Evolutionary conservation across 495 filamentous ascomycete species (phyloP), one percentile per base, ranked within the genome.

Genomic region (Parathielavia hyrcaniae): DNA sequence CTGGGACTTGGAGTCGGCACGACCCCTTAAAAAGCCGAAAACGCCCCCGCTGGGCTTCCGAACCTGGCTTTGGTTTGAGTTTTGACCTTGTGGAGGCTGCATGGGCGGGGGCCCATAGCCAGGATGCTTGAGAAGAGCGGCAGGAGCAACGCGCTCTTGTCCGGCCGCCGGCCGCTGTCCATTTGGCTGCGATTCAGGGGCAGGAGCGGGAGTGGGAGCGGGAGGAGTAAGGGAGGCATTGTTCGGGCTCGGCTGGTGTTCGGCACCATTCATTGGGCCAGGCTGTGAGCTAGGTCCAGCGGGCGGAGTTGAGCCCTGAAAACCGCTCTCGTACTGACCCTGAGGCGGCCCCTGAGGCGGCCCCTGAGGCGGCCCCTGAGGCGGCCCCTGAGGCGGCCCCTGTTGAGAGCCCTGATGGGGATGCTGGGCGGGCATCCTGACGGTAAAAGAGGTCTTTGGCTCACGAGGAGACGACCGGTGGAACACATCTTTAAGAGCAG

Each of bases 401-500:
- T 50, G 64, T 4, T 6, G 14, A 6, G 38, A 14, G 30, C 17
- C 20, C 47, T 50, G 47, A 13, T n/a, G 40, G 5, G 20, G 1
- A 35, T 4, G 13, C 34, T 56, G 62, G 34, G 23, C 36, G 47
- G 50, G 59, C 20, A 47, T 50, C 44, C 36, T 58, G 22, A 57
- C 50, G 5, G 12, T 40, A 30, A 59, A 59, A 4, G 57, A 59
- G 5, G 60, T 56, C 53, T 56, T 61, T 16, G 19, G 47, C 7
- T 45, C 57, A 17, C 32, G 20, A 13, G 50, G 50, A 2, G 57
- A 47, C 13, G 64, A 57, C 1, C 63, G 55, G 10, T 34, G 50
- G 32, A 72, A 66, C 46, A 67, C 64, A 26, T 58, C 61, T 17
- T 68, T 66, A 16, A 73, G 50, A 2, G 62, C 64, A 17, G 69